Percentiles rank a stretch among this genome's conserved stretches.
These are phyloP conservation scores for Pyricularia pennisetigena DNA, from an alignment of 2,329 filamentous ascomycete species.

Conservation along the genomic window DNA sequence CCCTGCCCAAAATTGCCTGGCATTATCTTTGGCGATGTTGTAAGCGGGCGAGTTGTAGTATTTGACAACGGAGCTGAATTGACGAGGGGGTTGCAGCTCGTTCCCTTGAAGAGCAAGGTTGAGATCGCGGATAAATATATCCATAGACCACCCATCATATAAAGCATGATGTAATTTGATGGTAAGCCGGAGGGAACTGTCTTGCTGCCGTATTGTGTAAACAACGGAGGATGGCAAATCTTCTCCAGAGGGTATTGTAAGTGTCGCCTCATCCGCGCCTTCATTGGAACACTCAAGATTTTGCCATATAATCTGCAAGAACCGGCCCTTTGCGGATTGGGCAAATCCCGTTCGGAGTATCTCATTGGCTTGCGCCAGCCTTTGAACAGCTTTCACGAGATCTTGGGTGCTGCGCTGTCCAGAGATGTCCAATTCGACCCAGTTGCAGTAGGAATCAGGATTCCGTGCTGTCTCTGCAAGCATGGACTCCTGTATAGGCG, in stretches of 20 bases:
- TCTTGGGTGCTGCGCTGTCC: constrained; percentile 19
- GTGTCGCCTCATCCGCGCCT: not conserved
- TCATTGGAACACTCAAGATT: not conserved
- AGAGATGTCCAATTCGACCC: constrained; percentile 54
- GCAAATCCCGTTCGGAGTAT: constrained; percentile 68
- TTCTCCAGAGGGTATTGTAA: not conserved
- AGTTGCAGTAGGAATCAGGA: constrained; percentile 63
- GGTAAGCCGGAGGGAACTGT: not conserved
- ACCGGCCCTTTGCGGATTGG: constrained; percentile 34
- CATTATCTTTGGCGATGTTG: constrained; percentile 23
- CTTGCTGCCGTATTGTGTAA: not conserved
- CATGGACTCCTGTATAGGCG: constrained; percentile 70
- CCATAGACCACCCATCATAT: constrained; percentile 91
- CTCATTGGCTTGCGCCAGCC: constrained; percentile 45
- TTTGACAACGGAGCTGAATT: constrained; percentile 50
- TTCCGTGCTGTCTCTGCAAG: constrained; percentile 59
- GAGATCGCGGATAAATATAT: constrained; percentile 63
- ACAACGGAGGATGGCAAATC: not conserved
- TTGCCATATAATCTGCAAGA: constrained; percentile 57
- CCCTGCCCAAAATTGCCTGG: constrained; percentile 60
- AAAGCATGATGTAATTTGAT: constrained; percentile 61
- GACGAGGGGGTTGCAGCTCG: constrained; percentile 30
- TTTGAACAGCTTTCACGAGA: constrained; percentile 38
- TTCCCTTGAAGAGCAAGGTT: constrained; percentile 31
- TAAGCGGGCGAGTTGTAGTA: constrained; percentile 28